These are phyloP conservation scores for Annulohypoxylon maeteangense DNA, from an alignment of 495 filamentous ascomycete genomes.

Conservation along the genomic window DNA sequence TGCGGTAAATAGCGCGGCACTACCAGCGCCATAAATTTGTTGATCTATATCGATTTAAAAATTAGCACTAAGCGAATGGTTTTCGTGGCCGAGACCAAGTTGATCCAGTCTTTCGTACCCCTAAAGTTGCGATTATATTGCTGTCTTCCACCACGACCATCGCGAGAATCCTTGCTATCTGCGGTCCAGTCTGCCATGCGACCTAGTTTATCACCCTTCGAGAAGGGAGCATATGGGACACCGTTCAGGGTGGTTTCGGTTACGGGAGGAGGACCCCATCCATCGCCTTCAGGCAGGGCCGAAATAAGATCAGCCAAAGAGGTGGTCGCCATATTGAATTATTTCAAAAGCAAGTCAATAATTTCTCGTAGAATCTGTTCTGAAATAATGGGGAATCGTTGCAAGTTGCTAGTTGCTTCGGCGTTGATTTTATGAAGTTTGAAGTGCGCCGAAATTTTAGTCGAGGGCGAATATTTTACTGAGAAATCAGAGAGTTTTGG, in stretches of 20 bases:
- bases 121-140: constrained; percentile 92
- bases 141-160: constrained; percentile 79
- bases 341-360: constrained; percentile 1
- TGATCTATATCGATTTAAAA: constrained; percentile 70
- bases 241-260: constrained; percentile 88
- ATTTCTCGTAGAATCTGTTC: neutral
- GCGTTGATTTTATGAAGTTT: constrained; percentile 7
- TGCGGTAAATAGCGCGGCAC: constrained; percentile 85
- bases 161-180: constrained; percentile 86
- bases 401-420: neutral
- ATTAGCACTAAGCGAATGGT: constrained; percentile 20
- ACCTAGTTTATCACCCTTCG: constrained; percentile 97
- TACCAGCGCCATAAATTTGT: constrained; percentile 94
- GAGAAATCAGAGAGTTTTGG: constrained; percentile 25
- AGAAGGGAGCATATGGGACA: constrained; percentile 96
- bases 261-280: constrained; percentile 88
- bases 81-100: neutral
- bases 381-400: neutral
- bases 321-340: constrained; percentile 35
- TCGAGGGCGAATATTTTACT: constrained; percentile 29
- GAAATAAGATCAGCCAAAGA: constrained; percentile 66
- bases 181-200: constrained; percentile 99
- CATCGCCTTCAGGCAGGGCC: constrained; percentile 68
- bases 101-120: constrained; percentile 64
- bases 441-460: constrained; percentile 34